A percentile compares a stretch with the other conserved stretches of the same genome.
phyloP scores from a whole-genome alignment of 2,329 filamentous ascomycete genomes.

The Aspergillus niger region DNA sequence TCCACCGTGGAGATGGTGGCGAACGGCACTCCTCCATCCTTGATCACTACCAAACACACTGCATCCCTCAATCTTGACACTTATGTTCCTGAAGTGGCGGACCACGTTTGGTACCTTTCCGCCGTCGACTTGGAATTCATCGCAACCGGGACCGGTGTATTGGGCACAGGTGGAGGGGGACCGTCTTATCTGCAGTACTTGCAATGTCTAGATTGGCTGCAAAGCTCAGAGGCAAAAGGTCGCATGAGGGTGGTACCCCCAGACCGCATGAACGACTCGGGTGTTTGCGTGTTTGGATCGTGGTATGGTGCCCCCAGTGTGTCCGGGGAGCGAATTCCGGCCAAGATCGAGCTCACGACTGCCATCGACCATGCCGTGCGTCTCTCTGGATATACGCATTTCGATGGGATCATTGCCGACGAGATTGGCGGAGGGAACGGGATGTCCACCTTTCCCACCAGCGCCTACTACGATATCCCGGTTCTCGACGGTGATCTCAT shows the following conservation, averaged over 20 bases:
- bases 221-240: constrained; percentile 23
- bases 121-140: constrained; percentile 42
- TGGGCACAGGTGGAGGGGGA: constrained; percentile 45
- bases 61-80: constrained; percentile 29
- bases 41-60: constrained; percentile 24
- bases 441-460: constrained; percentile 29
- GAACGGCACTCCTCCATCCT: neutral
- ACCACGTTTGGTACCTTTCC: constrained; percentile 41
- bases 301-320: constrained; percentile 45
- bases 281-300: constrained; percentile 46
- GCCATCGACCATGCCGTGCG: neutral
- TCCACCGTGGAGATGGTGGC: neutral
- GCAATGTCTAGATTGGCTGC: constrained; percentile 44
- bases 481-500: constrained; percentile 51
- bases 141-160: constrained; percentile 39
- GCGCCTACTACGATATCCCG: constrained; percentile 38
- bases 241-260: constrained; percentile 45
- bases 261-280: constrained; percentile 40
- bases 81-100: constrained; percentile 36
- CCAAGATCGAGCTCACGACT: constrained; percentile 8
- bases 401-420: neutral
- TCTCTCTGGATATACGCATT: neutral
- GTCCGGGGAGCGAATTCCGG: constrained; percentile 17
- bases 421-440: constrained; percentile 42
- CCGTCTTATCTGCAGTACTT: constrained; percentile 50